Conservation (phyloP, 768 basidiomycete species). For the Xerocomellus amylosporus region DNA sequence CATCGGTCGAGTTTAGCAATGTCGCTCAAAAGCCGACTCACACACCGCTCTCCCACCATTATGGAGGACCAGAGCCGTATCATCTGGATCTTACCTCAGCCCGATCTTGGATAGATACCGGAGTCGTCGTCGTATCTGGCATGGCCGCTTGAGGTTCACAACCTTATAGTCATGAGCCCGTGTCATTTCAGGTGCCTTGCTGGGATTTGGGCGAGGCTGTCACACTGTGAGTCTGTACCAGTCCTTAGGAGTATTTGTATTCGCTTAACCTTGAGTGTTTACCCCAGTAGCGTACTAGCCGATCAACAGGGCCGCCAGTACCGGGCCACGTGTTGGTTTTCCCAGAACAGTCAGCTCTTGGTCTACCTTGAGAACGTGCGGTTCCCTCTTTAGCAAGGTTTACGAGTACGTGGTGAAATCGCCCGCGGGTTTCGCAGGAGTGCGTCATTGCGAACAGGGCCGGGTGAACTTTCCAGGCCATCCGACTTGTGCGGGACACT, state of each 20-base stretch:
- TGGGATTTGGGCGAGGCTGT: not conserved
- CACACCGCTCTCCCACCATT: slow-evolving; percentile 4
- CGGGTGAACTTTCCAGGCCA: not conserved
- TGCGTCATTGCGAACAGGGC: slow-evolving; percentile 18
- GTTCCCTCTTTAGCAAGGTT: slow-evolving; percentile 10
- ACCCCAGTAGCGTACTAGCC: not conserved
- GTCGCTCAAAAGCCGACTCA: slow-evolving; percentile 10
- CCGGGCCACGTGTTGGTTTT: slow-evolving; percentile 17
- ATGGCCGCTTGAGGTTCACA: not conserved
- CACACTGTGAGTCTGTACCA: slow-evolving; percentile 10
- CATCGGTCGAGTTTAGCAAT: not conserved
- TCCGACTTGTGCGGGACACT: not conserved
- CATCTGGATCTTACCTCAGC: not conserved
- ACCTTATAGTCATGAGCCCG: not conserved
- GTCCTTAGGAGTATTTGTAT: slow-evolving; percentile 15
- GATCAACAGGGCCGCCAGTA: not conserved
- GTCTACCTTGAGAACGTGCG: slow-evolving; percentile 16
- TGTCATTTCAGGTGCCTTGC: not conserved
- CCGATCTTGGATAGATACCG: not conserved
- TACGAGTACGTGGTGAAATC: slow-evolving; percentile 9
- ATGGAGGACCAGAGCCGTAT: not conserved
- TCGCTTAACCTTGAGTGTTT: slow-evolving; percentile 17
- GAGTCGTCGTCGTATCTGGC: not conserved
- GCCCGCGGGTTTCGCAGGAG: slow-evolving; percentile 25
- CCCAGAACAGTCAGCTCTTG: slow-evolving; percentile 14